A percentile compares a stretch with the other conserved stretches of the same genome.
phyloP scores from a whole-genome alignment of 768 basidiomycete genomes.

The Fomitopsis pulvina region DNA sequence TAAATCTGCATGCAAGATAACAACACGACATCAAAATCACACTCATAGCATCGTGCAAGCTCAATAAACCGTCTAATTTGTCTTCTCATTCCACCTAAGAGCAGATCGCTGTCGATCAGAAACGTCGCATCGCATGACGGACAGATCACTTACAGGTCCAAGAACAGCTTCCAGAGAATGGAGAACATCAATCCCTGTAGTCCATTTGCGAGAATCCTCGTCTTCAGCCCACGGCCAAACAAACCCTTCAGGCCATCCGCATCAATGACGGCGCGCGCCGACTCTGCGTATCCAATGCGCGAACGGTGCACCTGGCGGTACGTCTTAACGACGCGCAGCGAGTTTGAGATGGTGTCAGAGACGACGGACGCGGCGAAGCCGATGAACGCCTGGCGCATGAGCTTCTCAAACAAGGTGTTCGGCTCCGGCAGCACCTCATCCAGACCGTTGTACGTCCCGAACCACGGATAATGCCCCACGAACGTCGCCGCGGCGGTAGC shows the following conservation, averaged over 20 bases:
- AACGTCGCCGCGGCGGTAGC: conserved; percentile 93
- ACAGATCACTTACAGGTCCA: conserved; percentile 65
- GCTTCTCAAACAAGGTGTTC: conserved; percentile 45
- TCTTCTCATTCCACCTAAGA: conserved; percentile 16
- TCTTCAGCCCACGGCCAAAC: conserved; percentile 86
- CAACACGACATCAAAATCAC: too few species aligned
- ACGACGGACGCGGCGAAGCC: conserved; percentile 83
- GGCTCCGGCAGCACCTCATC: conserved; percentile 53
- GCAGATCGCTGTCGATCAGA: neutral
- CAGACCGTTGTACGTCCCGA: conserved; percentile 80
- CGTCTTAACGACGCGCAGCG: conserved; percentile 89
- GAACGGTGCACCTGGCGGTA: conserved; percentile 88
- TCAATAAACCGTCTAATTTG: conserved; percentile 10
- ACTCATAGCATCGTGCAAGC: too few species aligned
- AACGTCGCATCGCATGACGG: neutral
- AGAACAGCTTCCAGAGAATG: conserved; percentile 85
- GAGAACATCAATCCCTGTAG: conserved; percentile 89
- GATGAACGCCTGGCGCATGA: conserved; percentile 81
- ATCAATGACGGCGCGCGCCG: conserved; percentile 70
- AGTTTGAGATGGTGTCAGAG: conserved; percentile 85
- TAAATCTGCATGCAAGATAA: too few species aligned
- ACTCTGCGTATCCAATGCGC: conserved; percentile 71
- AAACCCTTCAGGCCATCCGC: conserved; percentile 74
- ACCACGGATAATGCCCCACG: conserved; percentile 93
- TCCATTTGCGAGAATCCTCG: conserved; percentile 84